Evolutionary conservation across 139 green algal species (phyloP).

Genomic region (Chlorella sp.): DNA sequence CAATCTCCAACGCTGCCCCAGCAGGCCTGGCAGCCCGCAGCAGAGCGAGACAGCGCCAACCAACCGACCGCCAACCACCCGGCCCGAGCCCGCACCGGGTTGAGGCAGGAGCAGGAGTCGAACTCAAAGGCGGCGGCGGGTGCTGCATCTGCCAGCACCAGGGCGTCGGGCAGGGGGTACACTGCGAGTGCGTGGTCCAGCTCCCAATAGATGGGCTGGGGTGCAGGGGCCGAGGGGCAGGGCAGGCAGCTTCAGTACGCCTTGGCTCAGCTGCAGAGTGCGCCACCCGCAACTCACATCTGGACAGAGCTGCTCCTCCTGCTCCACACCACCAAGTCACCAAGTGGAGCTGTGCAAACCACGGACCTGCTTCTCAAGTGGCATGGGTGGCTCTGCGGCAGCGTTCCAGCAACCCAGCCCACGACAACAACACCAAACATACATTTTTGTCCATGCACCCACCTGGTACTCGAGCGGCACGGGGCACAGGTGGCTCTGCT

Average conservation of each 20-base stretch:
- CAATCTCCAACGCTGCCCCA: too few species aligned
- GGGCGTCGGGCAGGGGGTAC: slow-evolving; percentile 84
- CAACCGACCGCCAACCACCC: neutral
- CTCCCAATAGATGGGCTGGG: slow-evolving; percentile 62
- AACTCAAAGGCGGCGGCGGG: slow-evolving; percentile 57
- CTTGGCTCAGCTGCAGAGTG: too few species aligned
- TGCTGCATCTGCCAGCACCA: slow-evolving; percentile 80
- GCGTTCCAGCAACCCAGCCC: neutral
- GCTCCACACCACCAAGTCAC: too few species aligned
- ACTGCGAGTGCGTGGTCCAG: slow-evolving; percentile 83
- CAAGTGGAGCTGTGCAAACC: too few species aligned
- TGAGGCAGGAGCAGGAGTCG: slow-evolving; percentile 73
- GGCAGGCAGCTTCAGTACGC: neutral
- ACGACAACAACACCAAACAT: neutral
- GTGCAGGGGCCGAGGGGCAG: neutral
- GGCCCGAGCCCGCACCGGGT: slow-evolving; percentile 60
- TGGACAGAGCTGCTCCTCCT: too few species aligned
- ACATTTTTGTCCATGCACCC: neutral
- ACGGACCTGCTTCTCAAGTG: neutral
- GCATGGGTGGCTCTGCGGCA: neutral
- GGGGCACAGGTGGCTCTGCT: slow-evolving; percentile 91
- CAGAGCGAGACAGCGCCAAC: too few species aligned
- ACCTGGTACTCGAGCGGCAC: slow-evolving; percentile 82
- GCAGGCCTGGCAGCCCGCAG: neutral
- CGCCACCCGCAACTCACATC: too few species aligned